These are phyloP conservation scores for Fusarium sublunatum DNA, from an alignment of 2,329 filamentous ascomycete genomes.

Conservation along the genomic window DNA sequence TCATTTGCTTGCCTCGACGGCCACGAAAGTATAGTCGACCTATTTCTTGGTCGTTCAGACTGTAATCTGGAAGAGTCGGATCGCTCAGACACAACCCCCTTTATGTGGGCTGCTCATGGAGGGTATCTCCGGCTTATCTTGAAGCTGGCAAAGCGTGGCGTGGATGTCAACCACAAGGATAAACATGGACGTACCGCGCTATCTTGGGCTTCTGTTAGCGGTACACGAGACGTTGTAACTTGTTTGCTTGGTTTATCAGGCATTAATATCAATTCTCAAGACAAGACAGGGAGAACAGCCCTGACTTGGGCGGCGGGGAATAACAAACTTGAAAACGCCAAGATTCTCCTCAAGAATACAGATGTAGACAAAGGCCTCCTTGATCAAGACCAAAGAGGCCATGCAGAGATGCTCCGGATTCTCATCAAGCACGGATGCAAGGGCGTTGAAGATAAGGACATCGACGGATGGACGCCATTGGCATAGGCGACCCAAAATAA, in stretches of 20 bases:
- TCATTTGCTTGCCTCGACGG: conserved; percentile 50
- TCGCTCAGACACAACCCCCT: conserved; percentile 45
- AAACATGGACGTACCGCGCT: conserved; percentile 48
- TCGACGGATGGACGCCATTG: conserved; percentile 52
- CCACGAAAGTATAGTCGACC: conserved; percentile 46
- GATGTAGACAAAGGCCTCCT: no score
- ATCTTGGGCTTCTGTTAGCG: conserved; percentile 51
- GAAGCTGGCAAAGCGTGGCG: conserved; percentile 38
- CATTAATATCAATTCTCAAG: conserved; percentile 46
- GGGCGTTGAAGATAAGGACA: conserved; percentile 47
- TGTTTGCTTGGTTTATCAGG: conserved; percentile 40
- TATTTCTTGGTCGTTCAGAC: conserved; percentile 36
- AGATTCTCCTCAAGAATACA: conserved; percentile 25
- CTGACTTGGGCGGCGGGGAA: not conserved
- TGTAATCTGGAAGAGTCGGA: conserved; percentile 44
- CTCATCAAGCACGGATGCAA: conserved; percentile 27
- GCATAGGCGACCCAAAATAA: conserved; percentile 49
- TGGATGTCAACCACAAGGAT: conserved; percentile 50
- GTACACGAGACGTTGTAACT: conserved; percentile 40
- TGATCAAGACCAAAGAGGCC: no score
- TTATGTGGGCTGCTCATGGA: conserved; percentile 48
- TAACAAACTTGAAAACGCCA: conserved; percentile 10
- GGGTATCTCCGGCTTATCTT: conserved; percentile 43
- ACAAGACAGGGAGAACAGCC: conserved; percentile 48
- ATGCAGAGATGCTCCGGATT: no score